A percentile compares a stretch with the other conserved stretches of the same genome.
phyloP scores from a whole-genome alignment of 495 filamentous ascomycete genomes.

The Penicillium robsamsonii region DNA sequence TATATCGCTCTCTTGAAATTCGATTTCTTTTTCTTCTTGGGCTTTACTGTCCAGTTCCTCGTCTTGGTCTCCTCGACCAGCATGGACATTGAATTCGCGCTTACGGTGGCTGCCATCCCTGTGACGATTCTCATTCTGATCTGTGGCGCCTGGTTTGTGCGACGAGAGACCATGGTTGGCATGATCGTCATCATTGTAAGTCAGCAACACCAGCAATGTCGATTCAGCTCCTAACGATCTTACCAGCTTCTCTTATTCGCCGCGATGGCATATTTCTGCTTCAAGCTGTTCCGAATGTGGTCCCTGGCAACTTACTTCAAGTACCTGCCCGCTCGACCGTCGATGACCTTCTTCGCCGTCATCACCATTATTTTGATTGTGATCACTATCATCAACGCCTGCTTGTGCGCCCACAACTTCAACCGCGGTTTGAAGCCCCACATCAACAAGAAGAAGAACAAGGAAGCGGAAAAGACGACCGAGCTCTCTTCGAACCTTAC shows the following conservation, averaged over 20 bases:
- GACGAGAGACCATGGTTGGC: conserved; percentile 73
- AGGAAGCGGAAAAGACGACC: conserved; percentile 68
- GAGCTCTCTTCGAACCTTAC: conserved; percentile 59
- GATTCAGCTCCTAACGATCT: conserved; percentile 19
- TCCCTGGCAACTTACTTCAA: conserved; percentile 44
- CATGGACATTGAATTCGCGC: conserved; percentile 69
- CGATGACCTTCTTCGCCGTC: conserved; percentile 88
- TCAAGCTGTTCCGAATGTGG: conserved; percentile 98
- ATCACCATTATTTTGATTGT: conserved; percentile 87
- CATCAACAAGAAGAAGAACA: conserved; percentile 62
- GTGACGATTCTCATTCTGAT: conserved; percentile 85
- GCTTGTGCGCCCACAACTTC: conserved; percentile 87
- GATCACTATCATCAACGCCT: conserved; percentile 83
- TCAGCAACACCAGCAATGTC: conserved; percentile 7
- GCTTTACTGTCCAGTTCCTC: conserved; percentile 95
- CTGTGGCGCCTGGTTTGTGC: conserved; percentile 78
- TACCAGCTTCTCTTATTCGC: conserved; percentile 75
- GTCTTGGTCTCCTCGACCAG: conserved; percentile 77
- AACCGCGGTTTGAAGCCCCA: conserved; percentile 85
- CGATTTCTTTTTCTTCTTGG: conserved; percentile 99
- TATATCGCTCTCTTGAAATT: conserved; percentile 98
- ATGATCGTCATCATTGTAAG: conserved; percentile 73
- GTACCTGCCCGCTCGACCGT: conserved; percentile 73
- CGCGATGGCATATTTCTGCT: conserved; percentile 92
- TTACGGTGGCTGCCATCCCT: conserved; percentile 86